phyloP scores from a whole-genome alignment of 2,329 filamentous ascomycete genomes.

The Microthyrium microscopicum region DNA sequence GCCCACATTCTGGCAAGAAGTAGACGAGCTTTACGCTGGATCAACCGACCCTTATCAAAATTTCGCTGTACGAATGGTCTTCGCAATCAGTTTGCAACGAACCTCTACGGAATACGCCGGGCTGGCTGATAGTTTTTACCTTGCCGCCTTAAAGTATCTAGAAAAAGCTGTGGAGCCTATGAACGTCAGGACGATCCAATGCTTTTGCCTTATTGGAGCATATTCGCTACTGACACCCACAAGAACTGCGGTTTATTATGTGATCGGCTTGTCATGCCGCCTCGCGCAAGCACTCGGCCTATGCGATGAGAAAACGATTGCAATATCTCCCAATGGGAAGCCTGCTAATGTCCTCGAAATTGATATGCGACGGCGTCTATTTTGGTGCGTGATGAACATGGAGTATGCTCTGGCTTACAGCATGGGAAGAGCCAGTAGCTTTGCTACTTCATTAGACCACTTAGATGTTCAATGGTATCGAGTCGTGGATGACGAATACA shows the following conservation, averaged over 20 bases:
- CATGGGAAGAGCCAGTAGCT: conserved; percentile 72
- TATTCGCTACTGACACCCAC: conserved; percentile 90
- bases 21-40: conserved; percentile 66
- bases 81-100: conserved; percentile 90
- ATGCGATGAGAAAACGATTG: conserved; percentile 77
- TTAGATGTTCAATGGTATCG: conserved; percentile 79
- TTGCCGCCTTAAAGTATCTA: conserved; percentile 71
- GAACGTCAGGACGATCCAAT: conserved; percentile 80
- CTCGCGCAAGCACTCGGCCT: conserved; percentile 81
- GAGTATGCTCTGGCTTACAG: conserved; percentile 77
- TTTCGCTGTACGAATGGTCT: conserved; percentile 77
- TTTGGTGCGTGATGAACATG: conserved; percentile 79
- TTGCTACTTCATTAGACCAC: conserved; percentile 66
- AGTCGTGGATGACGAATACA: conserved; percentile 65
- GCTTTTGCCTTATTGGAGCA: conserved; percentile 69
- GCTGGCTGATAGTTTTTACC: conserved; percentile 84
- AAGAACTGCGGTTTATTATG: conserved; percentile 80
- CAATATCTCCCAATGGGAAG: conserved; percentile 40
- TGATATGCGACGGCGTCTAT: conserved; percentile 75
- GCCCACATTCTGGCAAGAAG: conserved; percentile 54
- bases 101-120: conserved; percentile 81
- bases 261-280: conserved; percentile 73
- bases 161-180: conserved; percentile 75
- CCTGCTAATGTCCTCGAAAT: conserved; percentile 56
- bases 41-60: conserved; percentile 67